phyloP scores from a whole-genome alignment of 148 eudicot genomes.

The Fagopyrum esculentum region DNA sequence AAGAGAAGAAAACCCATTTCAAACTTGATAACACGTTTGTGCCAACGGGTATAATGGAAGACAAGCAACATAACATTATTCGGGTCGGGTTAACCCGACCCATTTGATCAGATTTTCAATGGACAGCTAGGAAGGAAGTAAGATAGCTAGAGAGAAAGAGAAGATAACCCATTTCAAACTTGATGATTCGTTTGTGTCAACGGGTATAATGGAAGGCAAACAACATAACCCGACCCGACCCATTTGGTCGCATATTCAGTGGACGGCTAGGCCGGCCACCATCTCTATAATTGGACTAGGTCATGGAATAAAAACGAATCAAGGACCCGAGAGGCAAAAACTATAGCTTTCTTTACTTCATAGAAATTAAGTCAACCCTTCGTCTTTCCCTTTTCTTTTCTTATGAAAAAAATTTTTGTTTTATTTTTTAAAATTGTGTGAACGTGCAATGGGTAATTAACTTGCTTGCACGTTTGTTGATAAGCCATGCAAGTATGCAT shows the following conservation, averaged over 20 bases:
- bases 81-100: constrained; percentile 1
- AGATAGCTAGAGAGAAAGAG: not conserved
- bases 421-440: not conserved
- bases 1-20: not conserved
- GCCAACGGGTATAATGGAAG: not conserved
- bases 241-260: not conserved
- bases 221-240: not conserved
- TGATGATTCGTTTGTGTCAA: not conserved
- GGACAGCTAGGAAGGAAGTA: not conserved
- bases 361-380: not conserved
- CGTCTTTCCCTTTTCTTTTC: not conserved
- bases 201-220: not conserved
- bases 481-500: not conserved
- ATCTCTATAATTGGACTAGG: no score
- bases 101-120: not conserved
- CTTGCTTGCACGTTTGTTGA: constrained; percentile 4
- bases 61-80: not conserved
- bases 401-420: not conserved
- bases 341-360: no score
- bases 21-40: not conserved
- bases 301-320: no score
- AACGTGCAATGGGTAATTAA: not conserved
- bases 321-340: no score
- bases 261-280: not conserved
- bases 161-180: not conserved